phyloP scores from a whole-genome alignment of 129 eudicot species.

The Escallonia rubra region DNA sequence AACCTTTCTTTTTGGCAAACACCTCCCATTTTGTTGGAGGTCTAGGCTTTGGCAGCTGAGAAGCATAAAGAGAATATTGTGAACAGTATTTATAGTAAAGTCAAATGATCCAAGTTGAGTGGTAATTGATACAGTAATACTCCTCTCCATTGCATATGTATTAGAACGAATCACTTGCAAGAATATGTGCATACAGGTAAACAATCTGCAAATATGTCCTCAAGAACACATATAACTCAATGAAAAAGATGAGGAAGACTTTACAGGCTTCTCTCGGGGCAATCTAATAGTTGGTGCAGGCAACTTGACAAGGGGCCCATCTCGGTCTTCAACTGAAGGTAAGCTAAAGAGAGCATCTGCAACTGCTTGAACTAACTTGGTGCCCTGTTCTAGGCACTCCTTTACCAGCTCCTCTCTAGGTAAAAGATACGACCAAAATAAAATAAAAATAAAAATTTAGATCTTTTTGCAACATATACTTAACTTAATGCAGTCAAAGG shows the following conservation, averaged over 20 bases:
- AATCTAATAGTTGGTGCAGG: conserved; percentile 73
- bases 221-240: no score
- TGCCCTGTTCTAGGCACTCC: conserved; percentile 50
- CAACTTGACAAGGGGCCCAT: conserved; percentile 75
- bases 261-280: conserved; percentile 92
- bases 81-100: not conserved
- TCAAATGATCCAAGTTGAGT: no score
- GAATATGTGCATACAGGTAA: no score
- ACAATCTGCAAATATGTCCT: no score
- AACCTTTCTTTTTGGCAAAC: conserved; percentile 94
- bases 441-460: not conserved
- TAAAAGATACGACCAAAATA: not conserved
- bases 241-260: conserved; percentile 1
- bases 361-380: conserved; percentile 74
- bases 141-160: no score
- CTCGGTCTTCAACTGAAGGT: conserved; percentile 69
- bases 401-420: conserved; percentile 74
- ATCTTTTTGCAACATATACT: no score
- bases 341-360: conserved; percentile 75
- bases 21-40: conserved; percentile 95
- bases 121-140: no score
- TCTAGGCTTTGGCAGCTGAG: conserved; percentile 82
- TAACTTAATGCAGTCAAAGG: no score
- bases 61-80: conserved; percentile 3
- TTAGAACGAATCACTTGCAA: no score